These are phyloP conservation scores for Fusarium proliferatum DNA, from an alignment of 2,329 filamentous ascomycete genomes.

Conservation along the genomic window DNA sequence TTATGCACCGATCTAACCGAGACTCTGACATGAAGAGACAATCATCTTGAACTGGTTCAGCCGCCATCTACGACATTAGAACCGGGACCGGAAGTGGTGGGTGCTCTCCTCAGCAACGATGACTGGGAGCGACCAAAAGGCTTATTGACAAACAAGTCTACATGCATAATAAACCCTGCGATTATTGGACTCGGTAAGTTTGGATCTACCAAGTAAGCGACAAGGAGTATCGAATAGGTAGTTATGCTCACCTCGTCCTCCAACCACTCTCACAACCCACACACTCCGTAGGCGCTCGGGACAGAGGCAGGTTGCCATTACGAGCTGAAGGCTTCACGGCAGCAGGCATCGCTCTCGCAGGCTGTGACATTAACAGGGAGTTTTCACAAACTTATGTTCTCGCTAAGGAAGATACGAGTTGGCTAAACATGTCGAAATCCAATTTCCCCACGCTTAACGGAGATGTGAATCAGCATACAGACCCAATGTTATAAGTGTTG, in stretches of 20 bases:
- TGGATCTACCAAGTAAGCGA: not conserved
- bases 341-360: slow-evolving; percentile 18
- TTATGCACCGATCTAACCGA: not conserved
- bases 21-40: not conserved
- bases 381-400: slow-evolving; percentile 14
- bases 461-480: slow-evolving; percentile 13
- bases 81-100: slow-evolving; percentile 3
- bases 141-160: not conserved
- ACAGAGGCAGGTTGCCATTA: slow-evolving; percentile 25
- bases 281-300: not conserved
- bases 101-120: slow-evolving; percentile 1
- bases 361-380: not conserved
- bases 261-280: not conserved
- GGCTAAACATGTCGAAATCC: slow-evolving; percentile 11
- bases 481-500: slow-evolving; percentile 2
- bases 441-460: slow-evolving; percentile 8
- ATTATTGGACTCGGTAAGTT: slow-evolving; percentile 1
- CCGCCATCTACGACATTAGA: not conserved
- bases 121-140: slow-evolving; percentile 4
- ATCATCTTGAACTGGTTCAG: not conserved
- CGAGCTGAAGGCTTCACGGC: slow-evolving; percentile 6
- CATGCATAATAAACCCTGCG: slow-evolving; percentile 14
- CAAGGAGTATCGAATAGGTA: slow-evolving; percentile 2
- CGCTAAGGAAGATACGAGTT: slow-evolving; percentile 13
- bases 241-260: slow-evolving; percentile 20